These are phyloP conservation scores for Amanita rimosa DNA, from an alignment of 768 basidiomycete species.

Conservation along the genomic window DNA sequence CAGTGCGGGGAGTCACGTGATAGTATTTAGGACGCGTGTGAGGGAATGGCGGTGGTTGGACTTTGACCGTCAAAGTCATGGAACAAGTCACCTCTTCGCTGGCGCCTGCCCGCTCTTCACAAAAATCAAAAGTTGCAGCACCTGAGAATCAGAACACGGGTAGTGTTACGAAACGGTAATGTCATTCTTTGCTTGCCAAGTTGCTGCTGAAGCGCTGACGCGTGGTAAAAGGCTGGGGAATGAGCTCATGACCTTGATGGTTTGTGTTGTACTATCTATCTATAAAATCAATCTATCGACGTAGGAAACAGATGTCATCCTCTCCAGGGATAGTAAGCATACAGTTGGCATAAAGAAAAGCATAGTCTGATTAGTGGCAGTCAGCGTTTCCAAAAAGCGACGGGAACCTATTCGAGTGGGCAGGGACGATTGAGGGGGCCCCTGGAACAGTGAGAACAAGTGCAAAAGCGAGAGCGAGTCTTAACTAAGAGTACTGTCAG, in stretches of 20 bases:
- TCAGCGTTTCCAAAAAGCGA: slow-evolving; percentile 87
- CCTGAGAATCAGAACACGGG: slow-evolving; percentile 49
- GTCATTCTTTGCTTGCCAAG: background rate
- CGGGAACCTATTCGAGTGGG: slow-evolving; percentile 83
- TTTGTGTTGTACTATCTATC: slow-evolving; percentile 19
- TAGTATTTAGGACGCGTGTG: slow-evolving; percentile 1
- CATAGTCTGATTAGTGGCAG: slow-evolving; percentile 22
- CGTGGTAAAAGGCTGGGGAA: slow-evolving; percentile 47
- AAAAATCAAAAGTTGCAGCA: slow-evolving; percentile 46
- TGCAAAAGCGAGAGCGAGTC: no score
- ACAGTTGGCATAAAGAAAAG: background rate
- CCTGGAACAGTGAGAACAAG: slow-evolving; percentile 47
- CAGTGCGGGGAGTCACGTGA: slow-evolving; percentile 2
- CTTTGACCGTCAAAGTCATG: slow-evolving; percentile 45
- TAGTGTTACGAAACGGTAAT: slow-evolving; percentile 76
- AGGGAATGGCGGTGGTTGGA: background rate
- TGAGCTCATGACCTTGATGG: slow-evolving; percentile 87
- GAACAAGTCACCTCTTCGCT: slow-evolving; percentile 63
- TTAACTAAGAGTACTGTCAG: slow-evolving; percentile 22
- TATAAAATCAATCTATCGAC: background rate
- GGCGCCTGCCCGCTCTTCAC: slow-evolving; percentile 42
- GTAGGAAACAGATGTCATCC: slow-evolving; percentile 60
- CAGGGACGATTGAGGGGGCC: slow-evolving; percentile 79
- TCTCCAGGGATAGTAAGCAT: slow-evolving; percentile 75
- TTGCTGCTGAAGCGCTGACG: slow-evolving; percentile 6